phyloP scores from a whole-genome alignment of 371 early-diverging fungal genomes.

The Mucor circinelloides region DNA sequence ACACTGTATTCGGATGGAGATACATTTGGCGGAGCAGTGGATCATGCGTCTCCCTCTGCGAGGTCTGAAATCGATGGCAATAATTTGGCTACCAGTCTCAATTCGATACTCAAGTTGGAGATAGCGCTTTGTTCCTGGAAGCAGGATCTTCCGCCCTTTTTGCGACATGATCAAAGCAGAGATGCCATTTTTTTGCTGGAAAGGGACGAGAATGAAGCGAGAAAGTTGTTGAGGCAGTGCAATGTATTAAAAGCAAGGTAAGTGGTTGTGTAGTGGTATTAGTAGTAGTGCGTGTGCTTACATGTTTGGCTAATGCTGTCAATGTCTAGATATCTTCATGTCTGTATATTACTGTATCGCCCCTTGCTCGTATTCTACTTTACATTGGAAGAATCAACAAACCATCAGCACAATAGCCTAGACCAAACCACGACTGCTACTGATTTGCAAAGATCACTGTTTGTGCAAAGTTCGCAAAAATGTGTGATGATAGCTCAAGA shows the following conservation, averaged over 20 bases:
- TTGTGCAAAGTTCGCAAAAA: conserved; percentile 24
- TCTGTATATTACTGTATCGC: conserved; percentile 28
- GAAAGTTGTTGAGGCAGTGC: conserved; percentile 23
- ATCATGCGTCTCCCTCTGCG: neutral
- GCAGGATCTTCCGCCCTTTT: conserved; percentile 24
- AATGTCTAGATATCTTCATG: conserved; percentile 26
- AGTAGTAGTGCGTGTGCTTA: neutral
- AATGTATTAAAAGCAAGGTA: conserved; percentile 32
- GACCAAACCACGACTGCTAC: conserved; percentile 4
- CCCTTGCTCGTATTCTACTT: conserved; percentile 30
- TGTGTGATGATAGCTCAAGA: conserved; percentile 29
- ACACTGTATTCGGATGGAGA: conserved; percentile 26
- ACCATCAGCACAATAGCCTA: neutral
- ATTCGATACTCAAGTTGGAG: conserved; percentile 23
- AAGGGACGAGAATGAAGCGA: neutral
- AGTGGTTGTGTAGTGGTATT: neutral
- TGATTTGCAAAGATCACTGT: conserved; percentile 24
- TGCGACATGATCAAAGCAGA: conserved; percentile 6
- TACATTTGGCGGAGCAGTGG: neutral
- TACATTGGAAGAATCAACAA: conserved; percentile 24
- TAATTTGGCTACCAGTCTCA: conserved; percentile 16
- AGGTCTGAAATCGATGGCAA: conserved; percentile 12
- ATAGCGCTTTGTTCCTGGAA: conserved; percentile 28
- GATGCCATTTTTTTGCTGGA: neutral
- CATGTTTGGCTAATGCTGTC: neutral